Conservation (phyloP, 768 basidiomycete species). For the Leccinum imitatum region DNA sequence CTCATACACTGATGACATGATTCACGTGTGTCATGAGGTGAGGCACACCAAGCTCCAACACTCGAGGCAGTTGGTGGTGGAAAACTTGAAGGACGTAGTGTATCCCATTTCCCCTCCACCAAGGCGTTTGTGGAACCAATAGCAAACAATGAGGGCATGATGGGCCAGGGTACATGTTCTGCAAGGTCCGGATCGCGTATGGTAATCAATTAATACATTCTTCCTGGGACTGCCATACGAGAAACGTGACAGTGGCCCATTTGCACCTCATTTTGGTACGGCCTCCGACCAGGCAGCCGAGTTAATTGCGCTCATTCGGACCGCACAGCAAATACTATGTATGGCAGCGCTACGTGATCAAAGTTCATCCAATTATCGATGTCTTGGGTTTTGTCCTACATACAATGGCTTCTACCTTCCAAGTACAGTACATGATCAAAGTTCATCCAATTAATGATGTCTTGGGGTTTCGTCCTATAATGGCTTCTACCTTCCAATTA, state of each 20-base stretch:
- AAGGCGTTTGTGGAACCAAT: background rate
- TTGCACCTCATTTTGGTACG: background rate
- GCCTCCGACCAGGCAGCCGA: conserved; percentile 4
- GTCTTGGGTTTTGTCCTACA: background rate
- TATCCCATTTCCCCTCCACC: background rate
- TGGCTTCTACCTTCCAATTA: background rate
- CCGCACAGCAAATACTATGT: background rate
- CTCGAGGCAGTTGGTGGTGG: background rate
- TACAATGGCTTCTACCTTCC: background rate
- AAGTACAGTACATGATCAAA: background rate
- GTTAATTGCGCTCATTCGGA: background rate
- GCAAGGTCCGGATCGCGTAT: conserved; percentile 6
- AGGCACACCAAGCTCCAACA: conserved; percentile 1
- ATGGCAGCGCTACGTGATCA: background rate
- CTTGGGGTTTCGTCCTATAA: background rate
- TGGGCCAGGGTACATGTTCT: background rate
- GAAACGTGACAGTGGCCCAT: background rate
- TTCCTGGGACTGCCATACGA: conserved; percentile 1
- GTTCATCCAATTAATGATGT: background rate
- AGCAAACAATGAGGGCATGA: background rate
- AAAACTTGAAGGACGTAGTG: background rate
- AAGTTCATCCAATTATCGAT: background rate
- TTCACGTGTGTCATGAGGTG: conserved; percentile 6
- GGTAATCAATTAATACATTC: background rate
- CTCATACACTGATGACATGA: conserved; percentile 5